Percentiles rank a stretch among this genome's conserved stretches.
phyloP scores from a whole-genome alignment of 1,284 basidiomycete genomes.

The Ceraceosorus bombacis region DNA sequence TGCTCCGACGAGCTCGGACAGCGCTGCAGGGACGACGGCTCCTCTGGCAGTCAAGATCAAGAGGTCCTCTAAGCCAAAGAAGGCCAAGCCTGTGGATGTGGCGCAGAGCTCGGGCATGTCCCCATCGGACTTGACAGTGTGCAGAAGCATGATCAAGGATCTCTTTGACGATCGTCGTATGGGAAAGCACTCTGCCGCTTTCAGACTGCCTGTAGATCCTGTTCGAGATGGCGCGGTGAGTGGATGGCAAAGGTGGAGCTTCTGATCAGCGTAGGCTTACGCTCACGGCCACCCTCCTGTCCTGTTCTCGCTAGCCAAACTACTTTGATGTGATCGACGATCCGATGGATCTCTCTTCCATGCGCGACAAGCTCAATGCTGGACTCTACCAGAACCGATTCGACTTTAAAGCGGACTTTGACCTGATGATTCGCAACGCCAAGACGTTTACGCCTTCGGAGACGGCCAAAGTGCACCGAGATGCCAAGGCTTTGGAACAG shows the following conservation, averaged over 20 bases:
- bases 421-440: conserved; percentile 79
- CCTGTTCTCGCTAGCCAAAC: conserved; percentile 21
- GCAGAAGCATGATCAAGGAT: conserved; percentile 73
- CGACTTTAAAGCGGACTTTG: conserved; percentile 78
- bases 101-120: conserved; percentile 71
- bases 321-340: conserved; percentile 84
- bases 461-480: conserved; percentile 66
- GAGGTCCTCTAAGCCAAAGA: conserved; percentile 33
- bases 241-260: no score
- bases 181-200: conserved; percentile 65
- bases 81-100: conserved; percentile 44
- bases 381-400: conserved; percentile 74
- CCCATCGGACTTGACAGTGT: conserved; percentile 69
- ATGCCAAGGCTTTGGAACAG: conserved; percentile 67
- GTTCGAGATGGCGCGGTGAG: conserved; percentile 42
- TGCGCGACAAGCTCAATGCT: conserved; percentile 75
- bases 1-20: background rate
- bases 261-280: no score
- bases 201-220: conserved; percentile 72
- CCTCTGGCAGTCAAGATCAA: background rate
- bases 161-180: conserved; percentile 51
- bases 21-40: background rate
- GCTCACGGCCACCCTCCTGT: no score
- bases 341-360: conserved; percentile 90
- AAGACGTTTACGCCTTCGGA: conserved; percentile 68